Conservation (phyloP, 2,329 filamentous ascomycete genomes). For the Fusarium tricinctum region DNA sequence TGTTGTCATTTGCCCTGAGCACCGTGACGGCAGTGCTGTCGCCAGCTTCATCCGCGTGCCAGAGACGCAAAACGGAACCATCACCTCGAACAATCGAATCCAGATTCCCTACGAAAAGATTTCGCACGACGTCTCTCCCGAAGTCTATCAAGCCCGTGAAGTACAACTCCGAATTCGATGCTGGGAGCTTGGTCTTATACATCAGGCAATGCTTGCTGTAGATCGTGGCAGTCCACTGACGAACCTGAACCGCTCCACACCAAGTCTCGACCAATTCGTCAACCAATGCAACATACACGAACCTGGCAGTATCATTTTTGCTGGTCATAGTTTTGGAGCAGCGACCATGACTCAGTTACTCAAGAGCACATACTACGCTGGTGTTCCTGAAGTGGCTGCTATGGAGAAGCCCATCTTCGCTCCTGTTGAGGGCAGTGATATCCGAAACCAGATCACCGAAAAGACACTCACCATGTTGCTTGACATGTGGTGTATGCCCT, state of each 20-base stretch:
- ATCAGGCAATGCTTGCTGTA: constrained; percentile 76
- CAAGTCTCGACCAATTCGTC: constrained; percentile 70
- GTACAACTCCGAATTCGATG: constrained; percentile 80
- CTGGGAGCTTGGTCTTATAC: constrained; percentile 82
- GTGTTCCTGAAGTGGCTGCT: constrained; percentile 59
- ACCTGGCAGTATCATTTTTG: constrained; percentile 80
- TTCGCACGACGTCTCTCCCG: constrained; percentile 73
- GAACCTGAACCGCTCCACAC: constrained; percentile 67
- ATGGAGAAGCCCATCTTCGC: constrained; percentile 72
- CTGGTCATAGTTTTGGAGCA: constrained; percentile 86
- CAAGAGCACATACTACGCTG: constrained; percentile 81
- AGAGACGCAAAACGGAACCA: constrained; percentile 57
- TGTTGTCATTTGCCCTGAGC: constrained; percentile 84
- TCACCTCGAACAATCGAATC: constrained; percentile 47
- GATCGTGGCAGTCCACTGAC: constrained; percentile 66
- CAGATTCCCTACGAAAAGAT: constrained; percentile 65
- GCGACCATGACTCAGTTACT: constrained; percentile 81
- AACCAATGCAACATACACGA: constrained; percentile 75
- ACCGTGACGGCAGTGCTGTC: constrained; percentile 84
- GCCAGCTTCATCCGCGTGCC: constrained; percentile 79
- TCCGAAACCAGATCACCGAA: constrained; percentile 77
- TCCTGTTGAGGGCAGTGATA: constrained; percentile 66
- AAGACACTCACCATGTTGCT: constrained; percentile 76
- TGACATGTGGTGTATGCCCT: constrained; percentile 85
- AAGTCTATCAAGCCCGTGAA: constrained; percentile 77